Evolutionary conservation across 768 basidiomycete genomes (phyloP).

Genomic region (Mycena galericulata): DNA sequence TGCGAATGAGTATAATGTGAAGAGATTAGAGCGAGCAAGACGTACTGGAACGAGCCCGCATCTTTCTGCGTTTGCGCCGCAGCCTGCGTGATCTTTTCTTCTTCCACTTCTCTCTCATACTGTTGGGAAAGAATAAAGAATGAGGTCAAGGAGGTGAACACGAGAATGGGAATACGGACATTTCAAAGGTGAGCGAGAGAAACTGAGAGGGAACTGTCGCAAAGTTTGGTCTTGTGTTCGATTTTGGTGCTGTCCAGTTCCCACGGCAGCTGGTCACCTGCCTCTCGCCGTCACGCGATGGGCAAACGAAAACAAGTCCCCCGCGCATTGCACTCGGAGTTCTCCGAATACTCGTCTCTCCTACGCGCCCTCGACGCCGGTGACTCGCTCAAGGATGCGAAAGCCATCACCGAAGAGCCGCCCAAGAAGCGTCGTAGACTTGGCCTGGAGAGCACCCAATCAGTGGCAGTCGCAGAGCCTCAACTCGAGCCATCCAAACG

Average conservation of each 20-base stretch:
- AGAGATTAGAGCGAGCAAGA: constrained; percentile 34
- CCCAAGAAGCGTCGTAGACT: constrained; percentile 28
- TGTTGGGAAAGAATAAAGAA: constrained; percentile 41
- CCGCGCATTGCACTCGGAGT: constrained; percentile 67
- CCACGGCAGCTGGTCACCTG: not conserved
- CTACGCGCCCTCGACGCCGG: constrained; percentile 72
- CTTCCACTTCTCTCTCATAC: constrained; percentile 98
- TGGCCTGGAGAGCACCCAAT: no score
- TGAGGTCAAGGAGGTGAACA: not conserved
- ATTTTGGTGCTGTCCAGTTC: not conserved
- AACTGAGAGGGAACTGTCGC: not conserved
- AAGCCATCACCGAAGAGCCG: constrained; percentile 56
- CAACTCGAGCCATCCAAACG: not conserved
- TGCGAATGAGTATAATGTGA: not conserved
- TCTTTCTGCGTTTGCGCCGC: constrained; percentile 95
- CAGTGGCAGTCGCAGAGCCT: not conserved
- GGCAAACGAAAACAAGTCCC: constrained; percentile 61
- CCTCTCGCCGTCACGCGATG: constrained; percentile 14
- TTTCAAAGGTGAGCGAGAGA: constrained; percentile 16
- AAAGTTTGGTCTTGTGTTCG: not conserved
- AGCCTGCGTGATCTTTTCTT: constrained; percentile 95
- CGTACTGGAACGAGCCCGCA: constrained; percentile 94
- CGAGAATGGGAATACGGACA: constrained; percentile 16
- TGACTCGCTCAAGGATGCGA: constrained; percentile 67
- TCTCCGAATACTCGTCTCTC: constrained; percentile 75